Base-by-base conservation (phyloP, 2,329 filamentous ascomycete genomes). In the Lecanicillium sp. region DNA sequence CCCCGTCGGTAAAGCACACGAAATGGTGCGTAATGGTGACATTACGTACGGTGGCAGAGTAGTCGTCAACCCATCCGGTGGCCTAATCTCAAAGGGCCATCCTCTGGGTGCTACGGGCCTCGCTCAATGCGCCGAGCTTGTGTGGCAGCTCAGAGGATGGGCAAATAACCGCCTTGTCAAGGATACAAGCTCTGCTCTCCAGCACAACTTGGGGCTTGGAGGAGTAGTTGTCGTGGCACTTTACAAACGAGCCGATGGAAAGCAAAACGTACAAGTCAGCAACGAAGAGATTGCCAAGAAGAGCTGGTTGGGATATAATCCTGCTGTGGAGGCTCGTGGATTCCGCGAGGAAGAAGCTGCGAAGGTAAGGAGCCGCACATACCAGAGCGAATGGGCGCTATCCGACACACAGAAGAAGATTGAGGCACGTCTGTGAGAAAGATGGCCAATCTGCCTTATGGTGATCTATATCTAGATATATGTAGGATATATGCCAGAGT, bases 61-160 rank as follows among this genome's bases (percentile, higher is more conserved):
- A 12, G 33, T 56, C 9, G 44, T 55, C 12, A 56, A 56, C 30
- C 53, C 53, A 2, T 49, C 46, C 6, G 53, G 53, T 9, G 53
- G 53, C 1, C 37, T 56, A 7, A 55, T 55, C 27, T 54, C 53
- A 17, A 56, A 56, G 40, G 53, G 53, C 11, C 53, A 56, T 30
- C 53, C 53, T 5, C 43, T 56, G 5, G 53, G 53, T 7, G 53
- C 53, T 3, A 55, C 53, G 1, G 53, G 53, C 4, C 43, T 56
- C 4, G 53, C 53, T 7, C 53, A 56, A 35, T 56, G 53, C 32
- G 46, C 53, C 9, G 53, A 56, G 33, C 37, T 56, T 4, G 47
- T 48, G 14, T 56, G 53, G 53, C 53, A 56, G 22, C 45, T 56
- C 7, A 41, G 53, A 15, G 53, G 53, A 15, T 56, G 52, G 51